Conservation (phyloP, 148 eudicot genomes). For the Mesembryanthemum crystallinum region DNA sequence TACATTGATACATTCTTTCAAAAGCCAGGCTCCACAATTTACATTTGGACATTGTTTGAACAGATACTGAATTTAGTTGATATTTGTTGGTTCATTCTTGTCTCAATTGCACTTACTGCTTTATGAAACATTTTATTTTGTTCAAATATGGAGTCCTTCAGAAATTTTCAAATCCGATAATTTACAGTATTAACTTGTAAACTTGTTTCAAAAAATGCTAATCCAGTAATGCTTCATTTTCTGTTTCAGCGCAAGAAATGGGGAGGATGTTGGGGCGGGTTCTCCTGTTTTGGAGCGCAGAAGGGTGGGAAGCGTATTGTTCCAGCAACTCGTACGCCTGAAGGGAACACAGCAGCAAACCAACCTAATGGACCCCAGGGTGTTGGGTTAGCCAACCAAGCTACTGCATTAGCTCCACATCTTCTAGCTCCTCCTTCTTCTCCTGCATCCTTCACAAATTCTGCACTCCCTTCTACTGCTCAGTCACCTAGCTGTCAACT, state of each 20-base stretch:
- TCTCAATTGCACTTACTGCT: not conserved
- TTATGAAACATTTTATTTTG: too few species aligned
- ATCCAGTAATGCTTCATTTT: slow-evolving; percentile 24
- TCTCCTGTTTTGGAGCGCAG: slow-evolving; percentile 73
- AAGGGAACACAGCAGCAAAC: slow-evolving; percentile 53
- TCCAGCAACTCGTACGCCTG: slow-evolving; percentile 86
- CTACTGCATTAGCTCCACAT: slow-evolving; percentile 62
- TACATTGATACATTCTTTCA: too few species aligned
- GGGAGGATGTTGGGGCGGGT: slow-evolving; percentile 81
- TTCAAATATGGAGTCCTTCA: not conserved
- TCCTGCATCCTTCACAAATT: slow-evolving; percentile 86
- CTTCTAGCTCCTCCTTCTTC: slow-evolving; percentile 97
- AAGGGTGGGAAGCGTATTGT: slow-evolving; percentile 87
- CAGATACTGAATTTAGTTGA: not conserved
- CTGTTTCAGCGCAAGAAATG: slow-evolving; percentile 78
- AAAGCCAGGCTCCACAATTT: not conserved
- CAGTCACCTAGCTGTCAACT: slow-evolving; percentile 78
- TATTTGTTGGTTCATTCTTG: not conserved
- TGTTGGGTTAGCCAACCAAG: slow-evolving; percentile 48
- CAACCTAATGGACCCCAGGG: slow-evolving; percentile 67
- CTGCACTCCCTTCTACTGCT: slow-evolving; percentile 87
- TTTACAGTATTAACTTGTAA: too few species aligned
- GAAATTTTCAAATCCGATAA: too few species aligned
- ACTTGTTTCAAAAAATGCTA: slow-evolving; percentile 7
- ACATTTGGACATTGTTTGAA: not conserved